Evolutionary conservation across 169 alveolate species (phyloP).

Genomic region (Eimeria praecox): DNA sequence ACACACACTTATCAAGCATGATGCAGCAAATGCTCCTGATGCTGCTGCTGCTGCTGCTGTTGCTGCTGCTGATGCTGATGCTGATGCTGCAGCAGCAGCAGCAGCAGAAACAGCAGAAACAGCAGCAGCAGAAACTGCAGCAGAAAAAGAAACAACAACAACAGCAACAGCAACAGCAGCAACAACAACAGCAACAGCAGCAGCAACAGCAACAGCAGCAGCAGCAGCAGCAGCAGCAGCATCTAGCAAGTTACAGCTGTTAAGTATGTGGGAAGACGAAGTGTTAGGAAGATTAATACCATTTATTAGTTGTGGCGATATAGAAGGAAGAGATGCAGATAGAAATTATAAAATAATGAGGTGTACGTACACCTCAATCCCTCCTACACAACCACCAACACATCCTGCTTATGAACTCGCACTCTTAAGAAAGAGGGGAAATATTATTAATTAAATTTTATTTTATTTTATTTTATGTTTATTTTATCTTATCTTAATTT

Average conservation of each 20-base stretch:
- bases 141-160: neutral
- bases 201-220: constrained; percentile 23
- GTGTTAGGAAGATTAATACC: constrained; percentile 78
- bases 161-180: neutral
- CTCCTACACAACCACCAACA: constrained; percentile 82
- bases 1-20: neutral
- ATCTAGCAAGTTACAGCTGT: neutral
- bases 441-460: too few species aligned
- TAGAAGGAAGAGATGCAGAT: constrained; percentile 79
- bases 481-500: too few species aligned
- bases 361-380: constrained; percentile 36
- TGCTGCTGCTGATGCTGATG: neutral
- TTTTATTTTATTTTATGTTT: too few species aligned
- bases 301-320: constrained; percentile 82
- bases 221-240: constrained; percentile 13
- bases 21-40: neutral
- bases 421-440: constrained; percentile 33
- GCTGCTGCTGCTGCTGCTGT: neutral
- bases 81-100: neutral
- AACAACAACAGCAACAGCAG: neutral
- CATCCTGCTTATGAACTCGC: constrained; percentile 80
- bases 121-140: neutral
- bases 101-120: neutral
- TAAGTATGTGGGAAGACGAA: neutral
- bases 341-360: constrained; percentile 38